Evolutionary conservation across 352 stramenopile genomes (phyloP).

Genomic region (Thraustochytrium aureum): DNA sequence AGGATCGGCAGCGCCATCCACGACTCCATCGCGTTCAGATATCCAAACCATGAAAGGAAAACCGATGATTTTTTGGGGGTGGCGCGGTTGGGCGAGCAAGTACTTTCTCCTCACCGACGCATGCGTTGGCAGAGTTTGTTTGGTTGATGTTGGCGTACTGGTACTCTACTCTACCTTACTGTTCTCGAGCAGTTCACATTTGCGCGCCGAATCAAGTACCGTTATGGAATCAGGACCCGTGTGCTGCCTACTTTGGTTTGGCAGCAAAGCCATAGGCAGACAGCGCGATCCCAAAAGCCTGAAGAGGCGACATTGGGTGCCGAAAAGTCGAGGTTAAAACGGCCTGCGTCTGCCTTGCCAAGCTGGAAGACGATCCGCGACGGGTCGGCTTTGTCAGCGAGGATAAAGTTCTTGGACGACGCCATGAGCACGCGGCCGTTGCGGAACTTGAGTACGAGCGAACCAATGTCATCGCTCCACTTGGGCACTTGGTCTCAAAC

Average conservation of each 20-base stretch:
- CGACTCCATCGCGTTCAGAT: no score
- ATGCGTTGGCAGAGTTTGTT: no score
- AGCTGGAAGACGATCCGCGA: conserved; percentile 68
- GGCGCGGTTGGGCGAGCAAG: no score
- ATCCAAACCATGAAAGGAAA: no score
- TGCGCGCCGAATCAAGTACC: no score
- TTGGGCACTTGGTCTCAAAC: conserved; percentile 76
- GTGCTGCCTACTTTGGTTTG: conserved; percentile 14
- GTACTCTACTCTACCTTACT: no score
- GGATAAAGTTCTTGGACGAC: conserved; percentile 84
- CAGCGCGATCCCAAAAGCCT: conserved; percentile 77
- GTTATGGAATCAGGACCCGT: no score
- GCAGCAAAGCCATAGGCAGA: conserved; percentile 71
- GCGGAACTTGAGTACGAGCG: conserved; percentile 81
- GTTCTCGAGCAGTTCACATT: no score
- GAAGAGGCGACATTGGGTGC: conserved; percentile 73
- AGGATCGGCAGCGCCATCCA: no score
- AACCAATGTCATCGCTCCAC: conserved; percentile 79
- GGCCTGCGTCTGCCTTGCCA: conserved; percentile 77
- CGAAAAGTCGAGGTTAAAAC: conserved; percentile 80
- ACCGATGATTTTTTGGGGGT: no score
- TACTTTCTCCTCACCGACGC: no score
- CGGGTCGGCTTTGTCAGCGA: conserved; percentile 71
- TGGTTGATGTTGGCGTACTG: no score
- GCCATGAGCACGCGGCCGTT: conserved; percentile 75